A percentile compares a stretch with the other conserved stretches of the same genome.
Evolutionary conservation across 2,329 filamentous ascomycete genomes (phyloP).

Genomic region (Sclerotinia borealis): DNA sequence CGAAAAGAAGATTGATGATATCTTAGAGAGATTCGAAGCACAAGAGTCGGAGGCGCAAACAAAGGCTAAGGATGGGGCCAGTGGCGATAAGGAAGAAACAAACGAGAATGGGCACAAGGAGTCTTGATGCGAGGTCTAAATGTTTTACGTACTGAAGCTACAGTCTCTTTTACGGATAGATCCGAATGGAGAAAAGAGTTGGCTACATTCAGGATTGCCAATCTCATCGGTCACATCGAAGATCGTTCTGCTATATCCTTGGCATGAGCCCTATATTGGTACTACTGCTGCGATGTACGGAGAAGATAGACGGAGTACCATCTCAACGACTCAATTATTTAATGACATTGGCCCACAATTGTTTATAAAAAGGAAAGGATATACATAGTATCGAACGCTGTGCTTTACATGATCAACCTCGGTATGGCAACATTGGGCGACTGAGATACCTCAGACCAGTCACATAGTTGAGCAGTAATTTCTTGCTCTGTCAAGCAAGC

Average conservation of each 20-base stretch:
- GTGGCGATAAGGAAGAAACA: not conserved
- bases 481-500: not conserved
- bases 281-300: not conserved
- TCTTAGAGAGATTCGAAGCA: conserved; percentile 45
- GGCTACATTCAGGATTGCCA: too few relatives aligned
- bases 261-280: not conserved
- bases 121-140: not conserved
- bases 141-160: not conserved
- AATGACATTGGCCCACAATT: not conserved
- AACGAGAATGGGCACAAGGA: not conserved
- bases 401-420: not conserved
- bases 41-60: conserved; percentile 15
- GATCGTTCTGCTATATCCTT: not conserved
- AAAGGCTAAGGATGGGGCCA: not conserved
- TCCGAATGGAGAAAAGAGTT: not conserved
- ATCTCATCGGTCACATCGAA: not conserved
- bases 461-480: not conserved
- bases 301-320: not conserved
- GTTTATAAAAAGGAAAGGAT: not conserved
- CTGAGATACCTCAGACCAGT: not conserved
- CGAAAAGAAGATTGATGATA: conserved; percentile 49
- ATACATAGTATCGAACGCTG: not conserved
- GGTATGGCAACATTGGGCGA: not conserved
- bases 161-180: not conserved
- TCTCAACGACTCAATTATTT: not conserved